Evolutionary conservation across 2,329 filamentous ascomycete species (phyloP).

Genomic region (Huntiella decipiens): DNA sequence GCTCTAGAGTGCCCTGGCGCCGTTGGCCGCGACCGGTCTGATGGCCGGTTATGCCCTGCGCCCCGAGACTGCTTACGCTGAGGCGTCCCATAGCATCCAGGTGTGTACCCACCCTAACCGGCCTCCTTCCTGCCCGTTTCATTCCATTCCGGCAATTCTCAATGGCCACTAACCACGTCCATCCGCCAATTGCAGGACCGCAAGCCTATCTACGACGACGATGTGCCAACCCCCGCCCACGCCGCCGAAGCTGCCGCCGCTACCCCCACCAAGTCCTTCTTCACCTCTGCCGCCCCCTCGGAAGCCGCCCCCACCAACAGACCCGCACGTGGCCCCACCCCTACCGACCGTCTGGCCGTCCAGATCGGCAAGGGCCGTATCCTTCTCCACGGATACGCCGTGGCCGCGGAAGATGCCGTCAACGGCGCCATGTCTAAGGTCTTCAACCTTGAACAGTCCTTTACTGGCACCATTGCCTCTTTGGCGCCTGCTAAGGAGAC

Average conservation of each 20-base stretch:
- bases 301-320: conserved; percentile 17
- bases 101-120: conserved; percentile 3
- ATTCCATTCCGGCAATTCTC: neutral
- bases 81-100: conserved; percentile 22
- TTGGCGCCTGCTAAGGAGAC: conserved; percentile 72
- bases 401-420: conserved; percentile 58
- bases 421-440: conserved; percentile 65
- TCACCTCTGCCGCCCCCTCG: conserved; percentile 14
- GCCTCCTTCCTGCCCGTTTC: neutral
- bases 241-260: conserved; percentile 17
- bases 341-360: conserved; percentile 71
- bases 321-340: conserved; percentile 40
- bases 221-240: conserved; percentile 15
- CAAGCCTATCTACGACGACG: conserved; percentile 68
- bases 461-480: conserved; percentile 75
- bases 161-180: neutral
- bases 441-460: conserved; percentile 70
- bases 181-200: conserved; percentile 13
- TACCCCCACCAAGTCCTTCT: conserved; percentile 16
- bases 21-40: conserved; percentile 33
- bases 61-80: conserved; percentile 31
- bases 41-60: conserved; percentile 29
- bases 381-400: conserved; percentile 58
- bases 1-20: conserved; percentile 30
- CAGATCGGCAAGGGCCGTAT: conserved; percentile 68